Percentiles rank a stretch among this genome's conserved stretches.
phyloP scores from a whole-genome alignment of 331 rosid genomes.

The Prunus yedoensis region DNA sequence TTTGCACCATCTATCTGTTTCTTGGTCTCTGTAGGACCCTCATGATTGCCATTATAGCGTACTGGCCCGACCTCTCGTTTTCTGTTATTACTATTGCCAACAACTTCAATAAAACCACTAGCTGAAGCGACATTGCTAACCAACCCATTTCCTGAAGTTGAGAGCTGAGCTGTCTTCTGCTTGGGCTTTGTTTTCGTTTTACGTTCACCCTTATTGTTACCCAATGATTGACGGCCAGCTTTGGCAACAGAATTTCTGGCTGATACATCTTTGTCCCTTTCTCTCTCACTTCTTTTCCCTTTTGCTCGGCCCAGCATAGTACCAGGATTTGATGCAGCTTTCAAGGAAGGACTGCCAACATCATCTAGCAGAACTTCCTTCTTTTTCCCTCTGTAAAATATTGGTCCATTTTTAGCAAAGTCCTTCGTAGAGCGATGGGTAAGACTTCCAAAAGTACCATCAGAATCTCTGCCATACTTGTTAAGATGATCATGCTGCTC shows the following conservation, averaged over 20 bases:
- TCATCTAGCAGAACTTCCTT: slow-evolving; percentile 77
- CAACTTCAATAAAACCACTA: slow-evolving; percentile 40
- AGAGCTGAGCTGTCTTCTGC: slow-evolving; percentile 59
- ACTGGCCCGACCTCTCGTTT: slow-evolving; percentile 37
- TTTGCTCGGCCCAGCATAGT: slow-evolving; percentile 55
- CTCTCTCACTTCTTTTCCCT: slow-evolving; percentile 82
- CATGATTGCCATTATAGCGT: slow-evolving; percentile 24
- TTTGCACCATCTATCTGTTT: slow-evolving; percentile 42
- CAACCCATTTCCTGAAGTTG: slow-evolving; percentile 60
- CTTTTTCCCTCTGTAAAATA: slow-evolving; percentile 62
- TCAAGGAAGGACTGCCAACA: slow-evolving; percentile 58
- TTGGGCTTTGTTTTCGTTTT: slow-evolving; percentile 74
- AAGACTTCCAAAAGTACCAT: slow-evolving; percentile 40
- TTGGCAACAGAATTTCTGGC: slow-evolving; percentile 50
- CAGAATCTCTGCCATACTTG: slow-evolving; percentile 31
- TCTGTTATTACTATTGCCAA: slow-evolving; percentile 30
- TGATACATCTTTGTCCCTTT: slow-evolving; percentile 54
- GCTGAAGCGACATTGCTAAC: slow-evolving; percentile 39
- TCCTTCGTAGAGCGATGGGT: slow-evolving; percentile 47
- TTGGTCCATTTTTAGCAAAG: slow-evolving; percentile 60
- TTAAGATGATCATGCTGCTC: slow-evolving; percentile 30
- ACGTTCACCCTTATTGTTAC: slow-evolving; percentile 59
- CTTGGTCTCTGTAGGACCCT: slow-evolving; percentile 41
- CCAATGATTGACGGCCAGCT: slow-evolving; percentile 50
- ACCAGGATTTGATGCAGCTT: slow-evolving; percentile 48